A percentile compares a stretch with the other conserved stretches of the same genome.
phyloP scores from a whole-genome alignment of 1,284 basidiomycete species.

The Afroboletus lepidellus region DNA sequence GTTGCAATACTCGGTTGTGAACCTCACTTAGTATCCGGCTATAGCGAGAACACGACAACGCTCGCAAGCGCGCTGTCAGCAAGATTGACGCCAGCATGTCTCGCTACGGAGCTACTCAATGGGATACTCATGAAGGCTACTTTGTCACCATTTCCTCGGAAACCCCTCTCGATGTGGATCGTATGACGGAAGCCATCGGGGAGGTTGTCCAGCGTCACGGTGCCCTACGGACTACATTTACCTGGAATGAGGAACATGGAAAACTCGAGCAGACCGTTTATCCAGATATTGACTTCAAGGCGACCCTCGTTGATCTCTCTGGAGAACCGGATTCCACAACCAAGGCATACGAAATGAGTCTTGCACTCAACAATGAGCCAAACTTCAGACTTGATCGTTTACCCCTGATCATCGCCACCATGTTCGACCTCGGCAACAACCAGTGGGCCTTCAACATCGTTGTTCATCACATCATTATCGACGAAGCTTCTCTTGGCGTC shows the following conservation, averaged over 20 bases:
- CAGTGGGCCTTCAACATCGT: slow-evolving; percentile 28
- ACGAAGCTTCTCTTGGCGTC: slow-evolving; percentile 27
- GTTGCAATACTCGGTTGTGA: background rate
- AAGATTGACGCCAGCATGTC: slow-evolving; percentile 28
- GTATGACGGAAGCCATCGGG: slow-evolving; percentile 23
- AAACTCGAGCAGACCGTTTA: slow-evolving; percentile 29
- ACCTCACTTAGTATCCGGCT: background rate
- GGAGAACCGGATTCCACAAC: slow-evolving; percentile 18
- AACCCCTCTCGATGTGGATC: slow-evolving; percentile 23
- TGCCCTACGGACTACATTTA: slow-evolving; percentile 26
- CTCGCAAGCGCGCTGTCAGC: slow-evolving; percentile 16
- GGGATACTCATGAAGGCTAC: slow-evolving; percentile 31
- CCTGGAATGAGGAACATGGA: slow-evolving; percentile 29
- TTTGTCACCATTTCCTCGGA: slow-evolving; percentile 23
- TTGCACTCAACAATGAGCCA: slow-evolving; percentile 25
- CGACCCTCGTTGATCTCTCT: slow-evolving; percentile 23
- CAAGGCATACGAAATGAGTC: slow-evolving; percentile 31
- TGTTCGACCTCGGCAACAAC: slow-evolving; percentile 26
- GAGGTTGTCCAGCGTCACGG: slow-evolving; percentile 29
- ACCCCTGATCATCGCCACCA: slow-evolving; percentile 20
- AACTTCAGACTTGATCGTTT: slow-evolving; percentile 24
- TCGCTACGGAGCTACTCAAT: slow-evolving; percentile 29
- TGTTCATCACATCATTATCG: slow-evolving; percentile 28
- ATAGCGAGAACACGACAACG: slow-evolving; percentile 25
- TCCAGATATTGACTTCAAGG: slow-evolving; percentile 20